Base-by-base conservation (phyloP, 495 filamentous ascomycete genomes). In the Penicillium odoratum region DNA sequence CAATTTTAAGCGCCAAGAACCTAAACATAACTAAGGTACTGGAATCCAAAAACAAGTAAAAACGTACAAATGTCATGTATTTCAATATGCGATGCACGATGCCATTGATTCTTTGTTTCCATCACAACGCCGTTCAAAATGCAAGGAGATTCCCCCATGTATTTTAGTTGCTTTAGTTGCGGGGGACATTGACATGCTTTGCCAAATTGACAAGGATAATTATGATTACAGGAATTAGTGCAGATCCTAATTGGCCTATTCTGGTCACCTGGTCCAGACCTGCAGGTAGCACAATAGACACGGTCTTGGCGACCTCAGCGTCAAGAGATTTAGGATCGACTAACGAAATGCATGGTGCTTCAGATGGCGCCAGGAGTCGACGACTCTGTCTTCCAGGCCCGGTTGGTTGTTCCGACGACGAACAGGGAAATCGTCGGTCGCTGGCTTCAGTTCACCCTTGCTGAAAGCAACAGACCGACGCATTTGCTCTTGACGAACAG, bases 401-500 rank as follows among this genome's bases (percentile, higher is more conserved):
- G 70, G 70, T 29, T 68, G 57, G 30, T 69, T 69, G 13, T 70
- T 73, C 28, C 69, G 62, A 7, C 67, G 51, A 52, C 70, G 57
- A 9, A 63, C 67, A 7, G 67, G 65, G 65, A 73, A 74, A 51
- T 75, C 71, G 33, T 75, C 74, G 10, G 71, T 75, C 42, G 70
- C 72, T 8, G 68, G 66, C 48, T 74, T 63, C 28, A 78, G 67
- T 36, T 71, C 64, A 31, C 75, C 75, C 59, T 77, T 77, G 52
- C 63, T 71, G 57, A 73, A 57, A 7, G 75, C 72, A 9, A 68
- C 59, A 16, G 77, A 79, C 44, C 73, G 69, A 13, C 75, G 74
- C 51, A 74, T 49, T 61, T 78, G 77, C 25, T 78, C 77, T 59
- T 79, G 67, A 29, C 77, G 73, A 21, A 79, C 74, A 10, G 77